Conservation (phyloP, 176 grass and related monocot genomes). For the Puccinellia tenuiflora region DNA sequence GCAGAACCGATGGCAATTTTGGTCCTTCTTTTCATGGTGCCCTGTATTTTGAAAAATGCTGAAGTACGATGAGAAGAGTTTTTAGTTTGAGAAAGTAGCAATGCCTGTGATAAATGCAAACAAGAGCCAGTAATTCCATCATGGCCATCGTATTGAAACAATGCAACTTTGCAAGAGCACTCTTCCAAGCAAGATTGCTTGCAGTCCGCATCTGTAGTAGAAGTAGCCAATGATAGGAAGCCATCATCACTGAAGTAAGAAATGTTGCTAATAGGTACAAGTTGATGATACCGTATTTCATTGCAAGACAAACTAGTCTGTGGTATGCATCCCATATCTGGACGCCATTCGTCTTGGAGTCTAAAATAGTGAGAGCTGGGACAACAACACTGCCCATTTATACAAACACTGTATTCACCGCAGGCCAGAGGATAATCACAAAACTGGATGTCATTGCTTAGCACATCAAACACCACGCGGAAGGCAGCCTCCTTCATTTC, state of each 20-base stretch:
- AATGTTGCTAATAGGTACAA: neutral
- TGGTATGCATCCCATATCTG: neutral
- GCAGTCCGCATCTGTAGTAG: neutral
- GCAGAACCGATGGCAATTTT: neutral
- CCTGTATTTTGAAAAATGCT: neutral
- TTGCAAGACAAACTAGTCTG: neutral
- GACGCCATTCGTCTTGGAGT: neutral
- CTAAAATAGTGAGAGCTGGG: neutral
- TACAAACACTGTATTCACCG: neutral
- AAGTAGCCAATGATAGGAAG: neutral
- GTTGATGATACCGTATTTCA: neutral
- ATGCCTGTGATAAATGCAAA: neutral
- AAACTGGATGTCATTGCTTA: neutral
- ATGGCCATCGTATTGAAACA: neutral
- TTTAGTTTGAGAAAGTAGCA: neutral
- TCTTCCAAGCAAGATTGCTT: neutral
- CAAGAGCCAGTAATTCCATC: neutral
- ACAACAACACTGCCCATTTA: neutral
- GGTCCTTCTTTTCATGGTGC: neutral
- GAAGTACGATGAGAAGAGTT: neutral
- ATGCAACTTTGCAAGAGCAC: neutral
- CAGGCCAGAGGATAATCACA: neutral
- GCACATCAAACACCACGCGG: neutral
- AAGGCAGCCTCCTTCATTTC: neutral
- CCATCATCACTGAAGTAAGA: neutral